Evolutionary conservation across 129 eudicot species (phyloP).

Genomic region (Flaveria brownii): DNA sequence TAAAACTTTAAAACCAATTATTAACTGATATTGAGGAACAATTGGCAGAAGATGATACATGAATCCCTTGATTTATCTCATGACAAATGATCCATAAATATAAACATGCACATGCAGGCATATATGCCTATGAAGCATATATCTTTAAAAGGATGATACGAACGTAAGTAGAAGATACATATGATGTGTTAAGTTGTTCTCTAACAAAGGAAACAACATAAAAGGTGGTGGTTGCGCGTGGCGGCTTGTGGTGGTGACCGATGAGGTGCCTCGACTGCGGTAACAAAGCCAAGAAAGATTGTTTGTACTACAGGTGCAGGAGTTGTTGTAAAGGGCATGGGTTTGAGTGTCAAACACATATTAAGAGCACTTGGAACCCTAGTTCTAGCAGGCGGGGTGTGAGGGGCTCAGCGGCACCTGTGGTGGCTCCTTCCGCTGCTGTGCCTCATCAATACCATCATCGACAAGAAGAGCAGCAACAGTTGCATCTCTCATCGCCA

Average conservation of each 20-base stretch:
- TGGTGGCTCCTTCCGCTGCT: conserved; percentile 23
- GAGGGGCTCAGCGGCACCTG: conserved; percentile 25
- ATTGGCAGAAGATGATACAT: conserved; percentile 24
- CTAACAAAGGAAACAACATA: neutral
- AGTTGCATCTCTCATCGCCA: neutral
- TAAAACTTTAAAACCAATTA: neutral
- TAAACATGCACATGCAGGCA: conserved; percentile 12
- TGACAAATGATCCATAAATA: too few species aligned
- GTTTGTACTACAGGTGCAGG: conserved; percentile 63
- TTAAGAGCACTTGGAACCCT: conserved; percentile 91
- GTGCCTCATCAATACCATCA: conserved; percentile 23
- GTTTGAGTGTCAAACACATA: conserved; percentile 73
- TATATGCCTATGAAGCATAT: conserved; percentile 2
- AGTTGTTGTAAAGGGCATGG: conserved; percentile 79
- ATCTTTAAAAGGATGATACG: neutral
- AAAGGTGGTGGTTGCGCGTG: conserved; percentile 2
- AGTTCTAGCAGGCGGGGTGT: conserved; percentile 46
- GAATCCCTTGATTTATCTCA: conserved; percentile 10
- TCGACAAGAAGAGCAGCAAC: conserved; percentile 33
- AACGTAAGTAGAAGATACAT: neutral
- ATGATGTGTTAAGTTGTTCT: neutral
- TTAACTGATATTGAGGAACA: conserved; percentile 8
- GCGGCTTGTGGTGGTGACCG: neutral
- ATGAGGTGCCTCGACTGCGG: conserved; percentile 88
- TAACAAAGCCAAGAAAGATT: conserved; percentile 84